phyloP scores from a whole-genome alignment of 2,329 filamentous ascomycete species.

The Colletotrichum karsti region DNA sequence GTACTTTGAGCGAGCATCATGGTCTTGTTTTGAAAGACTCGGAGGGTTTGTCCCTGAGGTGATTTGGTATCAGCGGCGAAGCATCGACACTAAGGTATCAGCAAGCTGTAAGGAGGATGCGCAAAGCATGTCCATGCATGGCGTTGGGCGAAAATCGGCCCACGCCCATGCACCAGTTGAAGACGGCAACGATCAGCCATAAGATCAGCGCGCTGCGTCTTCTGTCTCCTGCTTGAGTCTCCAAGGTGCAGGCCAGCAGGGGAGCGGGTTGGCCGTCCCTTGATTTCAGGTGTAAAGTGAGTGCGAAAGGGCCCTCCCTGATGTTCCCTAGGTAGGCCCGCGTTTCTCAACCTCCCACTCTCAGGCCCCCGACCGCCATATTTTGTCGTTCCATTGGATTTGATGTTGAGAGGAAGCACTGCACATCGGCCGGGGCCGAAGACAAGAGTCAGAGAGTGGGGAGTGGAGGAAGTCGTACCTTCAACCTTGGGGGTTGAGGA shows the following conservation, averaged over 20 bases:
- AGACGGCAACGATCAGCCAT: not conserved
- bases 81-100: too few species aligned
- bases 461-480: not conserved
- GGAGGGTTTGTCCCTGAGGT: too few species aligned
- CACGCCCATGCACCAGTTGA: not conserved
- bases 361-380: not conserved
- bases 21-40: too few species aligned
- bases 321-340: too few species aligned
- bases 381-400: not conserved
- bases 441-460: not conserved
- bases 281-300: not conserved
- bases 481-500: too few species aligned
- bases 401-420: not conserved
- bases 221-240: not conserved
- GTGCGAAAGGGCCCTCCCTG: not conserved
- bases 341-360: not conserved
- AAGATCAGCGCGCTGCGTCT: conserved; percentile 1
- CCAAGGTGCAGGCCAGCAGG: not conserved
- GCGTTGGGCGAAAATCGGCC: not conserved
- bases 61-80: too few species aligned
- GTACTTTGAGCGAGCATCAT: too few species aligned
- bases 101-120: too few species aligned
- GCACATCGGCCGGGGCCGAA: not conserved
- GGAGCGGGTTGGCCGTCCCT: not conserved
- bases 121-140: too few species aligned